phyloP scores from a whole-genome alignment of 148 eudicot species.

The Selenicereus undatus region DNA sequence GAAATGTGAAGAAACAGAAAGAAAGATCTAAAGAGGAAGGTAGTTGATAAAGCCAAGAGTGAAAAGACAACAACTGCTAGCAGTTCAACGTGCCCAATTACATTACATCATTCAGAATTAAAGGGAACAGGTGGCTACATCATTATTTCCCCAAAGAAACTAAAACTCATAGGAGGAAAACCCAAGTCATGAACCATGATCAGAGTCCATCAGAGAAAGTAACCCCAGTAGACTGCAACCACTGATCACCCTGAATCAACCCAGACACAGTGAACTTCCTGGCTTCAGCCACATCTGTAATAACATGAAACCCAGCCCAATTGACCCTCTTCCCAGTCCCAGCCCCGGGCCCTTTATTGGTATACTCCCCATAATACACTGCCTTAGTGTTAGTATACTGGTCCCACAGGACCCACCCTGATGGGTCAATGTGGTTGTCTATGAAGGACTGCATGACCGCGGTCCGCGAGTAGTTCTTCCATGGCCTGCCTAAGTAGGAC shows the following conservation, averaged over 20 bases:
- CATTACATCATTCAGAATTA: no score
- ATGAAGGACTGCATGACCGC: conserved; percentile 8
- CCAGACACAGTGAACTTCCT: conserved; percentile 26
- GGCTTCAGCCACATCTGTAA: conserved; percentile 20
- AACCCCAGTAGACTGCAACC: conserved; percentile 35
- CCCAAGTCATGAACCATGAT: not conserved
- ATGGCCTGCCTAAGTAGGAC: conserved; percentile 21
- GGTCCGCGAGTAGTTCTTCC: conserved; percentile 18
- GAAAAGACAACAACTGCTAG: no score
- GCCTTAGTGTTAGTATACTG: conserved; percentile 10
- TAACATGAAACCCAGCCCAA: conserved; percentile 28
- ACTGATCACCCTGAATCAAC: conserved; percentile 30
- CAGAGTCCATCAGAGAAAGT: conserved; percentile 22
- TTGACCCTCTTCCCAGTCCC: conserved; percentile 1
- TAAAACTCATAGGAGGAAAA: no score
- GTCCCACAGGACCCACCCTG: conserved; percentile 13
- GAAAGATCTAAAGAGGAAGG: no score
- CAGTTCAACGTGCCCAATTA: no score
- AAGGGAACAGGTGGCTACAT: no score
- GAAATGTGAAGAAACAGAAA: no score
- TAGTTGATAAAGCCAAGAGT: no score
- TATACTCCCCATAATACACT: conserved; percentile 14
- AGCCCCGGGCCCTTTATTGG: conserved; percentile 7
- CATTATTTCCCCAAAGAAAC: no score
- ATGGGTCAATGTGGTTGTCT: conserved; percentile 8